These are phyloP conservation scores for Paramecium biaurelia DNA, from an alignment of 73 alveolate species.

Conservation along the genomic window DNA sequence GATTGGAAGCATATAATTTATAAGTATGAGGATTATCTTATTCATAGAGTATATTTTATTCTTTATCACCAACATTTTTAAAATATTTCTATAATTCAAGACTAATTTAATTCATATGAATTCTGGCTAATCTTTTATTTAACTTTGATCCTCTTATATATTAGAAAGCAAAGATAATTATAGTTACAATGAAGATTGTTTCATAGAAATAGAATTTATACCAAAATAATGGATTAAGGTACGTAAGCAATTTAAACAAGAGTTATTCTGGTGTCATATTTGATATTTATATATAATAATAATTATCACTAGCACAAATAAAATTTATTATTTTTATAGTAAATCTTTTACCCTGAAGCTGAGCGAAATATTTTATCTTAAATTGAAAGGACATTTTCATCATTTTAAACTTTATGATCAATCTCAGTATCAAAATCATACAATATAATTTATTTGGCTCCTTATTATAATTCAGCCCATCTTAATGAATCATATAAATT, in stretches of 20 bases:
- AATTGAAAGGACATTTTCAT: constrained; percentile 83
- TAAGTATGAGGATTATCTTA: constrained; percentile 41
- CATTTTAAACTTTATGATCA: constrained; percentile 62
- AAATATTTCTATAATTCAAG: background rate
- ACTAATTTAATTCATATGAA: background rate
- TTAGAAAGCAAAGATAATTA: background rate
- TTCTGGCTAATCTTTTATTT: background rate
- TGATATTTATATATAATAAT: background rate
- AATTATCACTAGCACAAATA: background rate
- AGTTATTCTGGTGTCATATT: background rate
- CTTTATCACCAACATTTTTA: constrained; percentile 38
- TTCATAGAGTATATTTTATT: background rate
- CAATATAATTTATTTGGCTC: constrained; percentile 74
- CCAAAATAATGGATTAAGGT: constrained; percentile 31
- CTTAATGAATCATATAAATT: constrained; percentile 82
- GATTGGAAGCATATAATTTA: constrained; percentile 34
- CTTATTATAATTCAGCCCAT: constrained; percentile 81
- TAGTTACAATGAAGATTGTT: background rate
- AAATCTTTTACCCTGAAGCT: constrained; percentile 69
- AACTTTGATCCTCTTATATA: background rate
- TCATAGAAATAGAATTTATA: constrained; percentile 15
- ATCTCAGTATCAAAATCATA: constrained; percentile 42
- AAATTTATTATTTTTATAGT: background rate
- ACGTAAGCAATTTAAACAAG: background rate
- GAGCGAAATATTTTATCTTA: constrained; percentile 90